Evolutionary conservation across 1,284 basidiomycete genomes (phyloP).

Genomic region (Tilletiaria anomala): DNA sequence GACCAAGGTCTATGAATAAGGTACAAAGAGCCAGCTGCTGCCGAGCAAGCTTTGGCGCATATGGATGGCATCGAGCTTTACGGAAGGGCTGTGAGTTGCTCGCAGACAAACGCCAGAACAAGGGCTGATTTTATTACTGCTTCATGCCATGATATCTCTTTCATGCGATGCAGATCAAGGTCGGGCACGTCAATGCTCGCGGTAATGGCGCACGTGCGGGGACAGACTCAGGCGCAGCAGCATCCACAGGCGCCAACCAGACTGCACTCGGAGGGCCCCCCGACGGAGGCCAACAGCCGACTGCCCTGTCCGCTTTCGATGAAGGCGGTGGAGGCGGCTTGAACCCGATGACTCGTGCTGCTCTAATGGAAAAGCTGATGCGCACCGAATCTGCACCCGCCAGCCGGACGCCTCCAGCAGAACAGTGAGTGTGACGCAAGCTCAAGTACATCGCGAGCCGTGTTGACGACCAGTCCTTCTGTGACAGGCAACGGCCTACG

Average conservation of each 20-base stretch:
- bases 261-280: constrained; percentile 1
- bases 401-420: background rate
- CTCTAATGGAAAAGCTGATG: constrained; percentile 38
- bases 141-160: too few relatives aligned
- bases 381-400: background rate
- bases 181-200: constrained; percentile 27
- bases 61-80: constrained; percentile 98
- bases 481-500: constrained; percentile 36
- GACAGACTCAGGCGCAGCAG: background rate
- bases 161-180: constrained; percentile 23
- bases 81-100: constrained; percentile 51
- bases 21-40: constrained; percentile 68
- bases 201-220: constrained; percentile 6
- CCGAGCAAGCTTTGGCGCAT: constrained; percentile 86
- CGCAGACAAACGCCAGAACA: background rate
- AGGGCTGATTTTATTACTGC: background rate
- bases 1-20: too few relatives aligned
- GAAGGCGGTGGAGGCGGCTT: constrained; percentile 34
- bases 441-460: too few relatives aligned
- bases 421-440: background rate
- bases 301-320: constrained; percentile 24
- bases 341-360: constrained; percentile 26
- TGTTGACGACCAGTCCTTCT: too few relatives aligned
- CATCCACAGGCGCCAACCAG: constrained; percentile 4
- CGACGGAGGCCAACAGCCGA: constrained; percentile 10